These are phyloP conservation scores for Pythium insidiosum DNA, from an alignment of 352 stramenopile species.

Conservation along the genomic window DNA sequence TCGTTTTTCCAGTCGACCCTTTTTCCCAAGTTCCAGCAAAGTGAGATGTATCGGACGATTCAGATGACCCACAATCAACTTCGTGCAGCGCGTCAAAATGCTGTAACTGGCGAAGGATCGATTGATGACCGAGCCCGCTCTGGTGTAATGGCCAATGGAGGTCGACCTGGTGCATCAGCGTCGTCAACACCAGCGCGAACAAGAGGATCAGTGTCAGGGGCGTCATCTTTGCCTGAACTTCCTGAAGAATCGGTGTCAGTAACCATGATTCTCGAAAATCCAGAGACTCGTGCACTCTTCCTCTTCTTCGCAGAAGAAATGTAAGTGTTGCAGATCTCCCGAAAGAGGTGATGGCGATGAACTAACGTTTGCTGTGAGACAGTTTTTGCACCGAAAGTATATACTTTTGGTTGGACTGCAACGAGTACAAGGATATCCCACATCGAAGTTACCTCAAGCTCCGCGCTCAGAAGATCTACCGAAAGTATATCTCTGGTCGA, in stretches of 20 bases:
- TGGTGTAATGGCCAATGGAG: too few relatives aligned
- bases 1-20: constrained; percentile 54
- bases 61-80: constrained; percentile 26
- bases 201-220: not conserved
- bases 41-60: constrained; percentile 50
- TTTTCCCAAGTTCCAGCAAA: constrained; percentile 71
- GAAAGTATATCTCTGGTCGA: constrained; percentile 62
- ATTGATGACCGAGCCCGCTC: too few relatives aligned
- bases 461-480: constrained; percentile 71
- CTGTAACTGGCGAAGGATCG: too few relatives aligned
- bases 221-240: constrained; percentile 5
- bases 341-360: too few relatives aligned
- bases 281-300: constrained; percentile 53
- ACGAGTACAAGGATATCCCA: constrained; percentile 74
- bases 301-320: constrained; percentile 75
- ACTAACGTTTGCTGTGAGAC: too few relatives aligned
- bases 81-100: too few relatives aligned
- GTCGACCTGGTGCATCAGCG: not conserved
- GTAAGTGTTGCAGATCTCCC: constrained; percentile 23
- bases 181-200: not conserved
- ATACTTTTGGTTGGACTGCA: constrained; percentile 82
- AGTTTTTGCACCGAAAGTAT: constrained; percentile 77
- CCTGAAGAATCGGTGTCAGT: constrained; percentile 37
- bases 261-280: constrained; percentile 49
- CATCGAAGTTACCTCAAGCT: constrained; percentile 68